Percentiles rank a stretch among this genome's conserved stretches.
Evolutionary conservation across 495 filamentous ascomycete species (phyloP).

Genomic region (Corynascus novoguineensis): DNA sequence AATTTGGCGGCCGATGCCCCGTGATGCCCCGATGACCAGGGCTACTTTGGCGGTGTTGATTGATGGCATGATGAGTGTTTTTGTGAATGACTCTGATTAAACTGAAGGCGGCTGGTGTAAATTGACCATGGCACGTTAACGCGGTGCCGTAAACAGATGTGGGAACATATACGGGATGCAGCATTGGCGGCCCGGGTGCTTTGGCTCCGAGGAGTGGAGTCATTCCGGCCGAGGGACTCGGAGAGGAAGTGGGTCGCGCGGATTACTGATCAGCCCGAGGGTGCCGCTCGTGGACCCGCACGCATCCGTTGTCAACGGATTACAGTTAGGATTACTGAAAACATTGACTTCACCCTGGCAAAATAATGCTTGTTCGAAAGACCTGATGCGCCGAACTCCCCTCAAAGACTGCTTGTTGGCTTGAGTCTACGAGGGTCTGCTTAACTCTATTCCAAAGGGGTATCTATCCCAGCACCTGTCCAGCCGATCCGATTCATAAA

Average conservation of each 20-base stretch:
- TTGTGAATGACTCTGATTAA: not conserved
- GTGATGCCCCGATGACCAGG: slow-evolving; percentile 65
- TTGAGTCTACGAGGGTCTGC: no score
- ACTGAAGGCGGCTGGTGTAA: not conserved
- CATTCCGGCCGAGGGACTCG: not conserved
- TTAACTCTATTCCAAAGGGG: not conserved
- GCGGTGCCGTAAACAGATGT: no score
- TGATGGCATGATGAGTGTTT: slow-evolving; percentile 13
- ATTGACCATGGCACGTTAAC: not conserved
- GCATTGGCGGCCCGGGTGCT: not conserved
- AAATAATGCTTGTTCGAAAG: no score
- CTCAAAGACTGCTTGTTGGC: no score
- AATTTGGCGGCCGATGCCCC: slow-evolving; percentile 75
- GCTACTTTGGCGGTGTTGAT: slow-evolving; percentile 44
- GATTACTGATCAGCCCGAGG: slow-evolving; percentile 22
- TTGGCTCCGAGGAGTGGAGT: not conserved
- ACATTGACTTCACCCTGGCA: no score
- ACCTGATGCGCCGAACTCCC: no score
- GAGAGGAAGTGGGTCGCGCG: not conserved
- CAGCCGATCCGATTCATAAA: not conserved
- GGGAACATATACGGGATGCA: no score
- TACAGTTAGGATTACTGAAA: no score
- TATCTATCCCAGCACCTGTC: not conserved
- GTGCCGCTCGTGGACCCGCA: not conserved
- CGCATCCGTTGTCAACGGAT: no score